Evolutionary conservation across 305 asterid species (phyloP), one percentile per base, ranked within the genome.

Genomic region (Fraxinus sp.): DNA sequence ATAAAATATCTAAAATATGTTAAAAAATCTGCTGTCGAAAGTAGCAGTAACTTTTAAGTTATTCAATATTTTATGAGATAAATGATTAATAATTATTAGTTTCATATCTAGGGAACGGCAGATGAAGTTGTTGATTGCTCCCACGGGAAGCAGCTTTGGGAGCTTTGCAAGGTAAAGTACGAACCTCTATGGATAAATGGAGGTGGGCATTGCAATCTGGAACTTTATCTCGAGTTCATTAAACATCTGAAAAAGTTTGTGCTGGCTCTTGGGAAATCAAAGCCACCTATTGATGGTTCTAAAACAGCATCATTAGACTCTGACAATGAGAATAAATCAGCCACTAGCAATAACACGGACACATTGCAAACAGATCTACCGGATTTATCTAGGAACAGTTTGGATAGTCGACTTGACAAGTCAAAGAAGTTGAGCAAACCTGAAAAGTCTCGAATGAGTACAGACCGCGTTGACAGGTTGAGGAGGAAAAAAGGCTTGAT

Each of bases 161-260:
- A 95, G 90, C 98, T 92, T 79, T 93, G 97, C 92, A 93, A 93
- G 85, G 94, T 89, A 41, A 93, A 95, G 79, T 97, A 95, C 49
- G 99, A 97, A 30, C 98, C 98, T 43, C 22, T 93, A 55, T 95
- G 99, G 99, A 80, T 97, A 89, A 92, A 76, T 32, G 98, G 99
- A 75, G 99, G 98, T 49, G 98, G 98, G 20, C 99, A 97, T 89
- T 93, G 98, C 93, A 97, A 97, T 89, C 99, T 97, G 71, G 98
- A 97, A 87, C 93, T 97, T 75, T 97, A 92, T 70, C 97, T 98
- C 0, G 98, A 95, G 88, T 97, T 92, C 93, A 92, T 97, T 80
- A 95, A 93, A 81, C 98, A 92, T 82, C 88, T 97, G 39, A 97
- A 97, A 83, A 95, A 93, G 79, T 97, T 93, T 79, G 98, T 97